Conservation (phyloP, 768 basidiomycete species). For the Cytidiella melzeri region DNA sequence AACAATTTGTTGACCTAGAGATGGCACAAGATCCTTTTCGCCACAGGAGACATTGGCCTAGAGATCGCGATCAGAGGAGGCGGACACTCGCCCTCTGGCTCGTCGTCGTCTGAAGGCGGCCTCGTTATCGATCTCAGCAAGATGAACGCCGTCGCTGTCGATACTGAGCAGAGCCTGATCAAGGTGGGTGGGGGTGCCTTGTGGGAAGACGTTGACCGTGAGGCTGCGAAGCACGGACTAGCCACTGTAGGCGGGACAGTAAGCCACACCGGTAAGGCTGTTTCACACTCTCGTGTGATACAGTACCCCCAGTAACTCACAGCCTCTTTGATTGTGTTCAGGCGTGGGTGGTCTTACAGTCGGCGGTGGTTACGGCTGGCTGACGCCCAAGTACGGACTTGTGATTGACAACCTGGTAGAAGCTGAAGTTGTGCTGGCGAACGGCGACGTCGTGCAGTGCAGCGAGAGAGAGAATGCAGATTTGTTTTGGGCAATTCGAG, state of each 20-base stretch:
- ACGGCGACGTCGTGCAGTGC: conserved; percentile 16
- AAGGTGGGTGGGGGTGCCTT: conserved; percentile 27
- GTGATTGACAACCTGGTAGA: conserved; percentile 13
- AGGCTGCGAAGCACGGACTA: conserved; percentile 18
- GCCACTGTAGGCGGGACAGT: conserved; percentile 13
- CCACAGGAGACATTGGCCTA: conserved; percentile 3
- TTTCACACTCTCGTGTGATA: neutral
- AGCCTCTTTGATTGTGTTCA: neutral
- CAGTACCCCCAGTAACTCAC: neutral
- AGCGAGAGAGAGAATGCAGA: conserved; percentile 21
- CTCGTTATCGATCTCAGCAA: conserved; percentile 29
- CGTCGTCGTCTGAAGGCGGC: conserved; percentile 25
- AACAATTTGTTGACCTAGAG: neutral
- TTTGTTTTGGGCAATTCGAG: conserved; percentile 27
- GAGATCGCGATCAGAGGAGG: conserved; percentile 21
- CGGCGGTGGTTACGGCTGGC: conserved; percentile 13
- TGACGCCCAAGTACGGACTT: conserved; percentile 18
- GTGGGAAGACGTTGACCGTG: conserved; percentile 23
- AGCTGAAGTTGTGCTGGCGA: conserved; percentile 9
- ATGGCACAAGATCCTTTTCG: conserved; percentile 6
- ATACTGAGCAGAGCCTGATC: conserved; percentile 21
- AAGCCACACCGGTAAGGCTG: conserved; percentile 10
- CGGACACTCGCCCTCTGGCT: conserved; percentile 26
- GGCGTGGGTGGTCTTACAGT: conserved; percentile 14
- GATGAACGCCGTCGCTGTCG: conserved; percentile 23